Conservation (phyloP, 352 stramenopile species). For the Pythium scleroteichum region DNA sequence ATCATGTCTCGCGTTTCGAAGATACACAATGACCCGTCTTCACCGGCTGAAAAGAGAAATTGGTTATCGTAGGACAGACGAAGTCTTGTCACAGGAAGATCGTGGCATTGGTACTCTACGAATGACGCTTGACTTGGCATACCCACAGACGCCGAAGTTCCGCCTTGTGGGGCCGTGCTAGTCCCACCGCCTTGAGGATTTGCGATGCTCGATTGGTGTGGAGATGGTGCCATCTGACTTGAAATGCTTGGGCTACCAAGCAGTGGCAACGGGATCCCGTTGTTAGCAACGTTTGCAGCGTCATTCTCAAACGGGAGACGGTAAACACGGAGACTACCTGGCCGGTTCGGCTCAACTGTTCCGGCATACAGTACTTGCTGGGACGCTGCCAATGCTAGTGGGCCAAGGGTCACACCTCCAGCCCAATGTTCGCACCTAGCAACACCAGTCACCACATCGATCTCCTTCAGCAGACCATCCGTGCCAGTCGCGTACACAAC, state of each 20-base stretch:
- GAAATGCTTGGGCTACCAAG: constrained; percentile 16
- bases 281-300: constrained; percentile 11
- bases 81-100: constrained; percentile 71
- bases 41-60: constrained; percentile 91
- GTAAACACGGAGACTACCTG: constrained; percentile 75
- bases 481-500: constrained; percentile 90
- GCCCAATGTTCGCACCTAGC: constrained; percentile 61
- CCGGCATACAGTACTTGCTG: constrained; percentile 91
- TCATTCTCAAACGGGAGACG: constrained; percentile 71
- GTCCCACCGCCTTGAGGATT: constrained; percentile 21
- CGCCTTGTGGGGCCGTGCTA: constrained; percentile 19
- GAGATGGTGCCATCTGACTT: constrained; percentile 13
- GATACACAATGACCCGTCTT: constrained; percentile 91
- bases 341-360: constrained; percentile 67
- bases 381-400: constrained; percentile 80
- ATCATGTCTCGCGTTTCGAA: constrained; percentile 84
- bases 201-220: constrained; percentile 22
- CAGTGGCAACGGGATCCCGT: constrained; percentile 5
- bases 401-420: constrained; percentile 54
- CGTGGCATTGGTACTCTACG: constrained; percentile 78
- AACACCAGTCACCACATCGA: constrained; percentile 75
- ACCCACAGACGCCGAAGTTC: neutral
- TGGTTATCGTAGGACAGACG: constrained; percentile 89
- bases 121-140: constrained; percentile 34
- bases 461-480: constrained; percentile 88